A percentile compares a stretch with the other conserved stretches of the same genome.
Conservation (phyloP, 140 eudicot species). For the Stevia rebaudiana region DNA sequence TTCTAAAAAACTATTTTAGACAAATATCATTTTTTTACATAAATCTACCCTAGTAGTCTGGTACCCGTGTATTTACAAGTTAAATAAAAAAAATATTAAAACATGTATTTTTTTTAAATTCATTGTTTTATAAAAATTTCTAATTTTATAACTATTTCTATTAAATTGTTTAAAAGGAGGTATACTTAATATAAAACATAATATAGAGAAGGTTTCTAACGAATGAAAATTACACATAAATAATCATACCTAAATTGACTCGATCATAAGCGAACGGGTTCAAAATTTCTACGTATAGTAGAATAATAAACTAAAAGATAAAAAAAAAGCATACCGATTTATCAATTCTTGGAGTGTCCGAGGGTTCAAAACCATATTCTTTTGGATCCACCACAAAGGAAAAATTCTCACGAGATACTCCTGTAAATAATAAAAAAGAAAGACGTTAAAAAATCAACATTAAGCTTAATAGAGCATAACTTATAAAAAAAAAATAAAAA, state of each 20-base stretch:
- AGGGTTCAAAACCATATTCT: slow-evolving; percentile 72
- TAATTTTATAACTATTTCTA: too few relatives aligned
- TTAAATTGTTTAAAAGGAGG: too few relatives aligned
- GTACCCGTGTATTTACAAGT: too few relatives aligned
- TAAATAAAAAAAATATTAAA: too few relatives aligned
- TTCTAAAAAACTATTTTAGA: too few relatives aligned
- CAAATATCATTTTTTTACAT: too few relatives aligned
- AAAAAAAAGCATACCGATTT: slow-evolving; percentile 64
- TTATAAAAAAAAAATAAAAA: background rate
- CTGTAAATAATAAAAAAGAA: slow-evolving; percentile 33
- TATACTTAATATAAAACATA: too few relatives aligned
- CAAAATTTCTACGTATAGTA: background rate
- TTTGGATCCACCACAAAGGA: slow-evolving; percentile 65
- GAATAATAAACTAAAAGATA: background rate
- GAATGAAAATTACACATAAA: too few relatives aligned
- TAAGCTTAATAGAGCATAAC: background rate
- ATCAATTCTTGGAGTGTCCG: slow-evolving; percentile 99
- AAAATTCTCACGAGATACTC: slow-evolving; percentile 85
- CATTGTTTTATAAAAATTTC: too few relatives aligned
- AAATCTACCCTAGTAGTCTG: too few relatives aligned
- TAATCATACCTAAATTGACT: background rate
- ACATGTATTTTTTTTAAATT: too few relatives aligned
- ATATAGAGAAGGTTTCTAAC: too few relatives aligned
- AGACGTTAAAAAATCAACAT: background rate
- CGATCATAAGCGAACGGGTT: background rate